Base-by-base conservation (phyloP, 2,329 filamentous ascomycete species). In the Eurotiales sp. region DNA sequence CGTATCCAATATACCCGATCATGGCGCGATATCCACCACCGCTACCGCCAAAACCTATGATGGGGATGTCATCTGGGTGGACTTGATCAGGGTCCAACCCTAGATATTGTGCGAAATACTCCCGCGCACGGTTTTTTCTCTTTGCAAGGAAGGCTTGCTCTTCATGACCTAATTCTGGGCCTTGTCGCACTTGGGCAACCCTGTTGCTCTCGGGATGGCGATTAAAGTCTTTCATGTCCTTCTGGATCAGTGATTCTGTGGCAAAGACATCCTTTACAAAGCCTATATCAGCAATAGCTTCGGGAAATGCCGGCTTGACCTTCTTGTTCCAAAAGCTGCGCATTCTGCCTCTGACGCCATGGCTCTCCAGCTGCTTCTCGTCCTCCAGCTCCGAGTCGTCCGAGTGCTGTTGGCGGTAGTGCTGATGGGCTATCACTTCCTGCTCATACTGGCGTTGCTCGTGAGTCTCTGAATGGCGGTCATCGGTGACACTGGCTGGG, bases 231-330 rank as follows among this genome's bases (percentile, higher is more conserved):
- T 47, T 36, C 2, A 34, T 34, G 22, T 52, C 50, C 15, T 47
- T 41, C 23, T 41, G 25, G 21, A 52, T 34, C 2, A 52, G 46
- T 15, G 51, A 30, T 15, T 53, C 51, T 12, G 51, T 53, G 10
- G 51, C 50, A 22, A 50, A 53, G n/a, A 53, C 46, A n/a, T 53
- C 51, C 39, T 49, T 53, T 17, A 49, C 36, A n/a, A 53, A 42
- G 22, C 32, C 40, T 25, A 53, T 49, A 37, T 53, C 51, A 4
- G 51, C 51, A 11, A 53, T 53, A 4, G 51, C 51, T 6, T 53
- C 51, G 8, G 51, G 51, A 41, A 53, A 53, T 8, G 51, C 51
- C 12, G 51, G 51, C 19, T 50, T 53, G 46, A 53, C 51, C 8
- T 40, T 50, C 34, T 45, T 49, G 12, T 53, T 42, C 51, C 51